Conservation (phyloP, 2,329 filamentous ascomycete species). For the Ceratocystiopsis minuta region DNA sequence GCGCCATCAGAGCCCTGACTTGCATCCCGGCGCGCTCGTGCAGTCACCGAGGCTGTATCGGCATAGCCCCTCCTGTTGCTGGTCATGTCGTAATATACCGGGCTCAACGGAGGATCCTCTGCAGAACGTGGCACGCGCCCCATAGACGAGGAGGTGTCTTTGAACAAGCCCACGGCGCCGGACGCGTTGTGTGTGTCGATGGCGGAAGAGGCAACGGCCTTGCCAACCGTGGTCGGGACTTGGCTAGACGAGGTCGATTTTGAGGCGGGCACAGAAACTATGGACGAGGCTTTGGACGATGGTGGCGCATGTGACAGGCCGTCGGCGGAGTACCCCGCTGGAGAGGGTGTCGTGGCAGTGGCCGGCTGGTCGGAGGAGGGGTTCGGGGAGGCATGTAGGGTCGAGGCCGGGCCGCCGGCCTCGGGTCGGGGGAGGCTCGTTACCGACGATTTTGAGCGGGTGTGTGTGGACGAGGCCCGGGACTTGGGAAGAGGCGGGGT, state of each 20-base stretch:
- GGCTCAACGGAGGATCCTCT: too few species aligned
- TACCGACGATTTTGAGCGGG: slow-evolving; percentile 18
- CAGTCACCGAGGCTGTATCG: slow-evolving; percentile 12
- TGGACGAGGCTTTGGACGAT: slow-evolving; percentile 30
- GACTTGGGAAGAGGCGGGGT: slow-evolving; percentile 3
- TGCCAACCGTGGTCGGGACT: slow-evolving; percentile 24
- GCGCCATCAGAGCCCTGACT: too few species aligned
- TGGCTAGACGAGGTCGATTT: slow-evolving; percentile 22
- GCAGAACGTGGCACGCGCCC: slow-evolving; percentile 13
- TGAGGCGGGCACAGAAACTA: slow-evolving; percentile 9
- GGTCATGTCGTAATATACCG: too few species aligned
- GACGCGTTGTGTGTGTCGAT: slow-evolving; percentile 30
- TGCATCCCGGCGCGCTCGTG: not conserved
- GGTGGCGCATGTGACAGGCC: slow-evolving; percentile 22
- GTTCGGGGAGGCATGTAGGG: not conserved
- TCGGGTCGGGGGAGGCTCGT: slow-evolving; percentile 13
- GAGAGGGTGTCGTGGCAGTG: slow-evolving; percentile 21
- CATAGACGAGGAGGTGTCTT: slow-evolving; percentile 24
- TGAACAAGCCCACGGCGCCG: slow-evolving; percentile 29
- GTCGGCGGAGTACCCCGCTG: slow-evolving; percentile 20
- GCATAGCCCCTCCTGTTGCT: slow-evolving; percentile 6
- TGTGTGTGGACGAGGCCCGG: not conserved
- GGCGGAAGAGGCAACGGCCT: slow-evolving; percentile 23
- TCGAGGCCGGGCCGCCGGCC: slow-evolving; percentile 15
- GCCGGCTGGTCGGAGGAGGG: slow-evolving; percentile 16